Evolutionary conservation across 768 basidiomycete genomes (phyloP), one percentile per base, ranked within the genome.

Genomic region (Boletus edulis): DNA sequence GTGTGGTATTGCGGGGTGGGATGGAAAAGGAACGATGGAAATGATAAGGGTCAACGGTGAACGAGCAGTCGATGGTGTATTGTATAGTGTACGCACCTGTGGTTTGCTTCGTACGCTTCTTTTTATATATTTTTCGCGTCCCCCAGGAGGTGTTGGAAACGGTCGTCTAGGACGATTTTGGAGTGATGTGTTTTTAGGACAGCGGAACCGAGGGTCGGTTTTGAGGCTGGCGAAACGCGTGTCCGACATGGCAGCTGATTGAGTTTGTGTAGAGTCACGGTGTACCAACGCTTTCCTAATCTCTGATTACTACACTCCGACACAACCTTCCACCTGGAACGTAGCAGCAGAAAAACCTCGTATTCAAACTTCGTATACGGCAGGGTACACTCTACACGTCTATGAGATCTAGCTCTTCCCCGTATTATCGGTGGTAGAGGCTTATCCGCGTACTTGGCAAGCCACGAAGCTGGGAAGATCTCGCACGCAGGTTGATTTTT

Each of bases 181-280:
- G 83, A 76, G 54, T 84, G 76, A 35, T 86, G 83, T 71, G n/a
- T 87, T 91, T 68, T 85, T 90, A 3, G 91, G 89, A 31, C 82
- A 81, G 24, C 94, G 80, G 75, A 99, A 99, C 46, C 97, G 85
- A 44, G 97, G 97, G 69, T 99, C 96, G 14, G 92, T 85, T 67
- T 84, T 87, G 52, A 98, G 78, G 49, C 90, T 79, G 18, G 89
- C 81, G 71, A 98, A 99, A 20, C 96, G 83, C n/a, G 89, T 78
- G 72, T 97, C 91, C 14, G 87, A 82, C 85, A 88, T 55, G 17
- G n/a, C 14, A 4, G 22, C 1, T 29, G 24, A 24, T 24, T 24
- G 24, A 24, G 24, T 24, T 24, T 24, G 22, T 22, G 22, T 22
- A 22, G 22, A 22, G 22, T 22, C 20, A 20, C 20, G 20, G n/a